Base-by-base conservation (phyloP, 257 asterid genomes). In the Echites panduratus region DNA sequence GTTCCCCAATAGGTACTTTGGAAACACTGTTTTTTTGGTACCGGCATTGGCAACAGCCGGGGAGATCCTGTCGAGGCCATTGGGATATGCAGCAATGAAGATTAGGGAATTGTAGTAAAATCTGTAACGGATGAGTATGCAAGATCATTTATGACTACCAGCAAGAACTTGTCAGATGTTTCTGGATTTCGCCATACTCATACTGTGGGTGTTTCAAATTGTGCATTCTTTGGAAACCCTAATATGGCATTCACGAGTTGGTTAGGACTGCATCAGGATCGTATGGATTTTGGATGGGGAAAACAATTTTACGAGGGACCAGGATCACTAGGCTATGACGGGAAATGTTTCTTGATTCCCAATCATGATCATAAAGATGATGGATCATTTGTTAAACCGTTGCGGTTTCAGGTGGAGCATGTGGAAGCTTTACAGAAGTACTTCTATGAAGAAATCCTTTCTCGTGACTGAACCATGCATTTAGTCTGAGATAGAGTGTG, bases 271-370 rank as follows among this genome's bases (percentile, higher is more conserved):
- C 72, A 78, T 0, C 1, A 75, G 16, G 27, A 52, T 48, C 76
- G 65, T 0, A 74, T 73, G 7, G 72, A 82, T 49, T 76, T 78
- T 24, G 84, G 84, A 0, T 75, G 83, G 83, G 85, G 85, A 11
- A 74, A 71, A 14, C 80, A 70, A 56, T 44, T 63, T n/a, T 72
- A 11, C 40, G 27, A 75, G 72, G 83, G 69, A 0, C 69, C 69
- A 0, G 69, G 22, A 1, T 9, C 47, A 9, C 27, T 27, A 2
- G 70, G 45, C 16, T 32, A n/a, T 5, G 70, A 64, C 7, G 70
- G 70, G 4, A 43, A 7, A 19, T 14, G 11, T 5, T 8, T 64
- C 10, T 19, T 64, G 24, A 40, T 64, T 5, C 70, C 70, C 6
- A 4, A 12, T 20, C 24, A 6, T 0, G 29, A 64, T 1, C n/a